phyloP scores from a whole-genome alignment of 352 stramenopile species.

The Phytophthora meadii region DNA sequence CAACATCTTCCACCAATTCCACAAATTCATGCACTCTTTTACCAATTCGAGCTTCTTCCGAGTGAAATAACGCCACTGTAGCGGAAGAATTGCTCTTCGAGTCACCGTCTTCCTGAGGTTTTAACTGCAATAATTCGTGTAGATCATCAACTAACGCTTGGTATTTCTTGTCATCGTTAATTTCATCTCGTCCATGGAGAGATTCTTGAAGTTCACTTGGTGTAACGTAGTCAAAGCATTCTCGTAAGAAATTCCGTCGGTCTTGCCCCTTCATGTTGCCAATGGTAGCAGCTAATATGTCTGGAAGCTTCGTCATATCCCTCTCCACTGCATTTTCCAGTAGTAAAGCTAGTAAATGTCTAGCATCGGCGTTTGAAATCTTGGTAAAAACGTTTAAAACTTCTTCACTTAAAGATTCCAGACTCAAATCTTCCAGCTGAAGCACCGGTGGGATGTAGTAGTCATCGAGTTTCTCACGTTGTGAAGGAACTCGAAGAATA shows the following conservation, averaged over 20 bases:
- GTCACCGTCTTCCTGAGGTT: constrained; percentile 7
- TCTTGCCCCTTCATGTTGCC: constrained; percentile 54
- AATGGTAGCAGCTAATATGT: constrained; percentile 50
- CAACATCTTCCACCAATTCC: constrained; percentile 64
- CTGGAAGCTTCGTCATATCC: constrained; percentile 43
- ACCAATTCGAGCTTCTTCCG: constrained; percentile 57
- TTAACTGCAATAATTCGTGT: constrained; percentile 41
- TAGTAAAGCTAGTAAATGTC: constrained; percentile 44
- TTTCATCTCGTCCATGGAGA: constrained; percentile 56
- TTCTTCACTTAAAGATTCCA: constrained; percentile 51
- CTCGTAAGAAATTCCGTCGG: constrained; percentile 52
- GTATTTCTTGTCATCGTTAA: constrained; percentile 66
- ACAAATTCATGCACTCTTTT: constrained; percentile 62
- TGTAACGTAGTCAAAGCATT: constrained; percentile 67
- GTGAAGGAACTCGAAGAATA: constrained; percentile 5
- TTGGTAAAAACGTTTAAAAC: constrained; percentile 57
- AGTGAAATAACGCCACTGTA: constrained; percentile 49
- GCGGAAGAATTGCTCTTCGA: background rate
- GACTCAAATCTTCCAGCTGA: constrained; percentile 46
- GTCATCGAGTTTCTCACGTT: constrained; percentile 26
- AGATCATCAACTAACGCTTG: constrained; percentile 59
- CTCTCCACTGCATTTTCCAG: constrained; percentile 50
- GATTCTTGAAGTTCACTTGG: constrained; percentile 60
- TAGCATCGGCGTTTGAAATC: constrained; percentile 42
- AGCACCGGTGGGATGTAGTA: constrained; percentile 38